phyloP scores from a whole-genome alignment of 1,139 yeast species.

The Arxiozyma heterogenica region DNA sequence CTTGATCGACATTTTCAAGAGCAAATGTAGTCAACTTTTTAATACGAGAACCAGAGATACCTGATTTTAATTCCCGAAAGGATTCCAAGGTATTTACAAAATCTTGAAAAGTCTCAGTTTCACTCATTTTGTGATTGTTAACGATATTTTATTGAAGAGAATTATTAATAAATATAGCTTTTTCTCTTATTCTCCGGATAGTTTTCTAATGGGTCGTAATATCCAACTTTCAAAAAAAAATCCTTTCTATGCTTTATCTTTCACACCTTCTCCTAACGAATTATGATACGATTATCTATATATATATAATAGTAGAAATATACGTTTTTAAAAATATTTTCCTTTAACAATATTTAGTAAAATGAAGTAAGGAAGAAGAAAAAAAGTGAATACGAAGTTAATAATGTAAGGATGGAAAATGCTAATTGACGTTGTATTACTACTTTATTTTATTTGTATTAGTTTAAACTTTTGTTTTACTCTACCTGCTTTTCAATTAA shows the following conservation, averaged over 20 bases:
- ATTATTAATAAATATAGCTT: not conserved
- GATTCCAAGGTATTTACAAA: slow-evolving; percentile 68
- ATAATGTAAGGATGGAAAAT: not conserved
- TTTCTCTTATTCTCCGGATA: not conserved
- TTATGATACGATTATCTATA: not conserved
- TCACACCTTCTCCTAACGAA: not conserved
- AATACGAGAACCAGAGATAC: slow-evolving; percentile 93
- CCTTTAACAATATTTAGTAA: not conserved
- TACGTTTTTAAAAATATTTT: not conserved
- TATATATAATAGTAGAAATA: no score
- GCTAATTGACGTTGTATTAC: not conserved
- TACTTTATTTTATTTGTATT: not conserved
- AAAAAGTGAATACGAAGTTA: not conserved
- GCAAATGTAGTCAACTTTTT: slow-evolving; percentile 76
- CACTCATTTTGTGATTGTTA: slow-evolving; percentile 1
- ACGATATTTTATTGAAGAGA: not conserved
- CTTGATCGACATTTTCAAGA: slow-evolving; percentile 49
- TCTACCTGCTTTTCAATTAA: not conserved
- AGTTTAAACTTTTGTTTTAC: not conserved
- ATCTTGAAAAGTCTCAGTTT: slow-evolving; percentile 36
- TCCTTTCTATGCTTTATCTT: not conserved
- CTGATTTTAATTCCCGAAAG: slow-evolving; percentile 69
- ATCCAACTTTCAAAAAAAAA: not conserved
- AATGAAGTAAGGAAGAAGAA: not conserved
- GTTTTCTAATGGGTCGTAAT: not conserved